Evolutionary conservation across 345 rosid species (phyloP), one percentile per base, ranked within the genome.

Genomic region (Salix exigua): DNA sequence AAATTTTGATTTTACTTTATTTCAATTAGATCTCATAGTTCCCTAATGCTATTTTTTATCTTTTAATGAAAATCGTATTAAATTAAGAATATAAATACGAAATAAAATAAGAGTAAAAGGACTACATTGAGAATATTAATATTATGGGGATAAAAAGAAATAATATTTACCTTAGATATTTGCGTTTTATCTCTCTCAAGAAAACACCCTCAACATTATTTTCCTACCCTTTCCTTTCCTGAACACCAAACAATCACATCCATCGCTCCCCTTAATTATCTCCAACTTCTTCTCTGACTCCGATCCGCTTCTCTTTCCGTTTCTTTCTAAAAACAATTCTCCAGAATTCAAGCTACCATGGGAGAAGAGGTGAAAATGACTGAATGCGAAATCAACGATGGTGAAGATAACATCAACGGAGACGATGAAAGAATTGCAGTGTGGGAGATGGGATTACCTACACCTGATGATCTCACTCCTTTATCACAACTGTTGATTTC

Each of bases 391-490:
- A 33, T 25, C 4, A 73, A 42, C 67, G 82, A 40, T 40, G 44
- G 38, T 5, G 66, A 64, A 6, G 77, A 33, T 17, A 46, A 33
- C 6, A 58, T 25, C 46, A 80, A 42, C 60, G 89, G 85, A 31
- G 89, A 86, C 42, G 93, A 88, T 11, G 92, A 88, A 67, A 84
- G 94, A 66, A 85, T 94, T 55, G 6, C 31, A 1, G 99, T 90
- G 73, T 96, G 98, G 99, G 99, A 91, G 88, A 76, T 79, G 81
- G 99, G 99, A 2, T 70, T 96, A 31, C 99, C 99, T 1, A 78
- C 60, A 77, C 88, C 74, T 48, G 91, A 83, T 16, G 98, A 96
- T 28, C 80, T 96, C 23, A 85, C 98, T 4, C 96, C 99, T 23
- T 85, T 96, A 28, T 89, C 88, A 2, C 91, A 90, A 81, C 75